Base-by-base conservation (phyloP, 2,329 filamentous ascomycete genomes). In the Triangularia verruculosa region DNA sequence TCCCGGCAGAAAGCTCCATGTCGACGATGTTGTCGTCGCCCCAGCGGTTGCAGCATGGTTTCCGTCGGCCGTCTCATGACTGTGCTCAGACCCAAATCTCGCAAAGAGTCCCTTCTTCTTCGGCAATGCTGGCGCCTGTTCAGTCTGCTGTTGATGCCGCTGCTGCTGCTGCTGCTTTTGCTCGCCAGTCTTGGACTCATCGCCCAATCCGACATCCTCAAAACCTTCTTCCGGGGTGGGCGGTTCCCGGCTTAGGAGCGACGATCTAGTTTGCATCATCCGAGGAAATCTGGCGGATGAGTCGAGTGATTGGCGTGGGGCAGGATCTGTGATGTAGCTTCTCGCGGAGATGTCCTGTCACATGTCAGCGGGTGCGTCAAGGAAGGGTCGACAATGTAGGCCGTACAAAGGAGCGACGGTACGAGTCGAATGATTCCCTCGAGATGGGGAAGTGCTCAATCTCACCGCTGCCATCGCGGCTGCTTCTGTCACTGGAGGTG, bases 381-480 rank as follows among this genome's bases (percentile, higher is more conserved):
- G 51, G 25, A n/a, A 9, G 9, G 34, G 32, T n/a, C 24, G 47
- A 53, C 9, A n/a, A n/a, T 15, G 25, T 17, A 24, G 9, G 56
- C 82, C 89, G 70, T 84, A 97, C 94, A 80, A 98, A 98, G 68
- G 93, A 97, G 72, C 95, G 88, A 67, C 95, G 85, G 78, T 98
- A 98, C 2, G 93, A 97, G 75, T 98, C 95, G 73, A 98, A 98
- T 1, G 93, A 97, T 78, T 98, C 95, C 72, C 94, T 86, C 39
- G 93, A 97, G 75, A 98, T 98, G 67, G 90, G 92, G 75, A 98
- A 98, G 13, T 90, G 93, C 74, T 98, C 94, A 70, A 93, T 93
- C 66, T 96, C 92, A 71, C 88, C 87, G 73, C 84, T 87, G 15
- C 25, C 51, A 54, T 28, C 51, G 8, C 22, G 22, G 61, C 73